phyloP scores from a whole-genome alignment of 2,329 filamentous ascomycete species.

The Corniculantispora saksenae region DNA sequence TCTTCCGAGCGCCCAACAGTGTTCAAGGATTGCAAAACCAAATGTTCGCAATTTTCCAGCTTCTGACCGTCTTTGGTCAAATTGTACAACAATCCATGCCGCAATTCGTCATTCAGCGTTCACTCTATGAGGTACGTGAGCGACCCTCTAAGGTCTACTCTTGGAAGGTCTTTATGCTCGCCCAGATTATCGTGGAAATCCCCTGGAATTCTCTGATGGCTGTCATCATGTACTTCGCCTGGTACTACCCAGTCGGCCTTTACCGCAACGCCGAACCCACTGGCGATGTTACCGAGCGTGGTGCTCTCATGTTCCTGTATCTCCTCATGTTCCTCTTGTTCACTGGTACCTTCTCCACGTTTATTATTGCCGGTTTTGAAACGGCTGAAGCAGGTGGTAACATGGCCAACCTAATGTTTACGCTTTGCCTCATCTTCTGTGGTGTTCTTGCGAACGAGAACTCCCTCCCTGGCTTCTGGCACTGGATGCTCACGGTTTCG shows the following conservation, averaged over 20 bases:
- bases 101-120: conserved; percentile 79
- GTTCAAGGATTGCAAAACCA: conserved; percentile 82
- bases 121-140: conserved; percentile 82
- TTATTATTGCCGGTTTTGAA: conserved; percentile 75
- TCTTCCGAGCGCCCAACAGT: conserved; percentile 70
- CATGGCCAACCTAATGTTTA: conserved; percentile 74
- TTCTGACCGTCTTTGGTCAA: conserved; percentile 79
- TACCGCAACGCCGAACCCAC: conserved; percentile 67
- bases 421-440: conserved; percentile 72
- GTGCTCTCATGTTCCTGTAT: conserved; percentile 77
- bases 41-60: conserved; percentile 83
- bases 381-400: conserved; percentile 75
- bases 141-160: conserved; percentile 81
- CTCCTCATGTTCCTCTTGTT: conserved; percentile 76
- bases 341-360: conserved; percentile 76
- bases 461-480: conserved; percentile 73
- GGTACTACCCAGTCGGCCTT: conserved; percentile 85
- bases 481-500: conserved; percentile 69
- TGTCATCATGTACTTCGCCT: conserved; percentile 75
- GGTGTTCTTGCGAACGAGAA: conserved; percentile 68
- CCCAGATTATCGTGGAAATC: conserved; percentile 80
- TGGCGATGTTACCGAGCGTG: conserved; percentile 65
- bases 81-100: conserved; percentile 82
- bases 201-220: conserved; percentile 80
- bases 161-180: conserved; percentile 83